These are phyloP conservation scores for Astrothelium macrocarpum DNA, from an alignment of 495 filamentous ascomycete species.

Conservation along the genomic window DNA sequence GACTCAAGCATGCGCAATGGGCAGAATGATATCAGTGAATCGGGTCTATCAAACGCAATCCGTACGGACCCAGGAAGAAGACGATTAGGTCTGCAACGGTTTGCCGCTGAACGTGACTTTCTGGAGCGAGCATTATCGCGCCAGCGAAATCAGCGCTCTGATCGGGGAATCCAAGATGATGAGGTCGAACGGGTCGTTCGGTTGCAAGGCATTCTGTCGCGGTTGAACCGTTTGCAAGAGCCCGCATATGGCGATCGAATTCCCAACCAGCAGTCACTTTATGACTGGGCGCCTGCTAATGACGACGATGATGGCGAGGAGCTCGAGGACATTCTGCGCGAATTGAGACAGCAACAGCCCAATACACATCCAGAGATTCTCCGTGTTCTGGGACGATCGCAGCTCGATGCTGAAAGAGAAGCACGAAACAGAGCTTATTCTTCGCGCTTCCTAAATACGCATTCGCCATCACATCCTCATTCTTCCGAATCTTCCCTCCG, in stretches of 20 bases:
- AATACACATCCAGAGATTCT: slow-evolving; percentile 31
- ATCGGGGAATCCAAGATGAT: not conserved
- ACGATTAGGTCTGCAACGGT: not conserved
- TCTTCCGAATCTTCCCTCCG: slow-evolving; percentile 9
- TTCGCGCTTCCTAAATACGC: slow-evolving; percentile 16
- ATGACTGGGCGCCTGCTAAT: slow-evolving; percentile 50
- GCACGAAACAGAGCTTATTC: slow-evolving; percentile 16
- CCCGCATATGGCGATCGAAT: slow-evolving; percentile 41
- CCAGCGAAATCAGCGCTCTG: not conserved
- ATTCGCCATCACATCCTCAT: slow-evolving; percentile 1
- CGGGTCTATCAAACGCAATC: not conserved
- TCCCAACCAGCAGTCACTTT: slow-evolving; percentile 41
- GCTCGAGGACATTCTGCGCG: slow-evolving; percentile 27
- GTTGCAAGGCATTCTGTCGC: slow-evolving; percentile 27
- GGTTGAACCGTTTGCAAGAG: slow-evolving; percentile 26
- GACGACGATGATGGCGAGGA: slow-evolving; percentile 45
- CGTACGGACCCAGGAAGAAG: not conserved
- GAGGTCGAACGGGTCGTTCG: slow-evolving; percentile 16
- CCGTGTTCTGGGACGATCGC: slow-evolving; percentile 26
- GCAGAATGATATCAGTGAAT: not conserved
- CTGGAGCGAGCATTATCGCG: not conserved
- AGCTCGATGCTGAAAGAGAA: slow-evolving; percentile 27
- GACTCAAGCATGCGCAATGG: not conserved
- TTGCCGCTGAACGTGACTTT: not conserved
- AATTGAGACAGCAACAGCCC: slow-evolving; percentile 31